These are phyloP conservation scores for Ashbya aceris DNA, from an alignment of 1,139 yeast genomes.

Conservation along the genomic window DNA sequence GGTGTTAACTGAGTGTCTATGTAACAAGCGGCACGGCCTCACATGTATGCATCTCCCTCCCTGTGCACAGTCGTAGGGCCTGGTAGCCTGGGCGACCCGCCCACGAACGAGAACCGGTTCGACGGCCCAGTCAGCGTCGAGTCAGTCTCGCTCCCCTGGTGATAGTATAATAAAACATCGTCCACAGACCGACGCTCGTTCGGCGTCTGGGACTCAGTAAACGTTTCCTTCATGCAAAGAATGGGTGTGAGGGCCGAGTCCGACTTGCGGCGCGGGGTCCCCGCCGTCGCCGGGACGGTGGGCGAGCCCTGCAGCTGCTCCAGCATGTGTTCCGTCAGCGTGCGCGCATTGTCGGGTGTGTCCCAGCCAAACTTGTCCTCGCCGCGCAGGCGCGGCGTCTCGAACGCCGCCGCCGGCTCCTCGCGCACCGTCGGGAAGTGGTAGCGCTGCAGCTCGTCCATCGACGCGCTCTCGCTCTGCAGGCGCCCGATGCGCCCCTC, in stretches of 20 bases:
- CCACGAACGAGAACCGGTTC: slow-evolving; percentile 9
- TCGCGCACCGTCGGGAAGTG: slow-evolving; percentile 25
- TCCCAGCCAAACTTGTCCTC: slow-evolving; percentile 9
- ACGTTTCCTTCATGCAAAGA: slow-evolving; percentile 10
- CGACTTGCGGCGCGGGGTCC: slow-evolving; percentile 10
- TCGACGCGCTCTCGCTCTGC: slow-evolving; percentile 17
- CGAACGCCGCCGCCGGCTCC: slow-evolving; percentile 9
- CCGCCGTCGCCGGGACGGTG: neutral
- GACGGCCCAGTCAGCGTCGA: slow-evolving; percentile 7
- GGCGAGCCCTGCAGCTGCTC: slow-evolving; percentile 1
- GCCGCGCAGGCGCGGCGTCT: neutral
- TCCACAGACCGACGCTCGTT: slow-evolving; percentile 21
- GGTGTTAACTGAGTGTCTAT: neutral
- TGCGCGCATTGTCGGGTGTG: slow-evolving; percentile 7
- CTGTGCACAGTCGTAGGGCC: slow-evolving; percentile 3
- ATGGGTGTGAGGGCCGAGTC: slow-evolving; percentile 18
- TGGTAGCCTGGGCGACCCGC: slow-evolving; percentile 4
- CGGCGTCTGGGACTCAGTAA: slow-evolving; percentile 13
- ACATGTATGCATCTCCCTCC: slow-evolving; percentile 4
- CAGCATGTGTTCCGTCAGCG: slow-evolving; percentile 8
- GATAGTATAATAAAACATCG: slow-evolving; percentile 23
- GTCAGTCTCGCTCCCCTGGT: slow-evolving; percentile 17
- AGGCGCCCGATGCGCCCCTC: slow-evolving; percentile 10
- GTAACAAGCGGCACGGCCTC: neutral
- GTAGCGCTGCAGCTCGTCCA: slow-evolving; percentile 23